Conservation (phyloP, 225 moss, liverwort and hornwort species). For the Polytrichum formosum region DNA sequence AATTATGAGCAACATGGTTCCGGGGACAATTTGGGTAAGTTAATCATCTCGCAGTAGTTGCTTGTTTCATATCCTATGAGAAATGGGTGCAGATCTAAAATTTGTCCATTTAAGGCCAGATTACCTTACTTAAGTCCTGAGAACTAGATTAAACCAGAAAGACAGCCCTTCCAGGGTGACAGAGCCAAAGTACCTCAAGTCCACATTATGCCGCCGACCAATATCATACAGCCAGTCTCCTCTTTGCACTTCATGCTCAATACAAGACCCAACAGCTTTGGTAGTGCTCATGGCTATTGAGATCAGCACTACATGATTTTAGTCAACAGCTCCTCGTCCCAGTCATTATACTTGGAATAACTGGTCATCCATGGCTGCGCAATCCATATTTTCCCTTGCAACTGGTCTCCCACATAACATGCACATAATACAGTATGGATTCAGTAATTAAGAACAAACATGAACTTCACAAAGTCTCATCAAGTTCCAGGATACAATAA, state of each 20-base stretch:
- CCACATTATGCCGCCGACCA: constrained; percentile 70
- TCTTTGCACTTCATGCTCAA: constrained; percentile 62
- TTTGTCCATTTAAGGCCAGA: no score
- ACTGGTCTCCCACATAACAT: constrained; percentile 12
- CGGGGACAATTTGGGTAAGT: no score
- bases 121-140: no score
- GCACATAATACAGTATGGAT: constrained; percentile 3
- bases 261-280: constrained; percentile 42
- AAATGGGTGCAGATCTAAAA: no score
- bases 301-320: constrained; percentile 28
- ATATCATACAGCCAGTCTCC: constrained; percentile 74
- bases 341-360: constrained; percentile 40
- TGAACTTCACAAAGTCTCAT: background rate
- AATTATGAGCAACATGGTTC: no score
- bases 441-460: background rate
- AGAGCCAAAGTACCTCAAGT: constrained; percentile 40
- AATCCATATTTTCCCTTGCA: constrained; percentile 50
- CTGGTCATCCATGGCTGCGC: constrained; percentile 43
- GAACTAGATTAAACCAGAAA: no score
- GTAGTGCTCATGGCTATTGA: constrained; percentile 35
- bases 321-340: constrained; percentile 36
- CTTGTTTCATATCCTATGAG: no score
- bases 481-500: background rate
- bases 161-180: no score
- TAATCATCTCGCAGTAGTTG: no score